phyloP scores from a whole-genome alignment of 176 grass and related monocot species.

The Thalia dealbata region DNA sequence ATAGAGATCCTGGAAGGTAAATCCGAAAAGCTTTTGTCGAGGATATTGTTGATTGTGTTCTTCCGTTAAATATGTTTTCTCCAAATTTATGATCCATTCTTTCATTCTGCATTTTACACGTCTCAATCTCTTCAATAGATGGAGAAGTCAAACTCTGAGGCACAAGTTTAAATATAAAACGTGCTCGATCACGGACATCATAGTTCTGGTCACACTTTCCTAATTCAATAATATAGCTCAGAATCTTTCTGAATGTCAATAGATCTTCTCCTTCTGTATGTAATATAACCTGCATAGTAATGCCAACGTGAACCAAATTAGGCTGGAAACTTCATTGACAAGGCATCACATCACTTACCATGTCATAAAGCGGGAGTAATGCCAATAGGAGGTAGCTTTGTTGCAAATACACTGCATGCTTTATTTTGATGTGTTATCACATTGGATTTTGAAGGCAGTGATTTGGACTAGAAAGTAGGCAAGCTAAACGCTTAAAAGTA shows the following conservation, averaged over 20 bases:
- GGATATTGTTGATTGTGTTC: slow-evolving; percentile 19
- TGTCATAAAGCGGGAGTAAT: too few relatives aligned
- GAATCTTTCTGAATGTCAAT: slow-evolving; percentile 51
- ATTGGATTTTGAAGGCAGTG: too few relatives aligned
- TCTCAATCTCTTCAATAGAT: slow-evolving; percentile 8
- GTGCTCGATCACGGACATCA: slow-evolving; percentile 75
- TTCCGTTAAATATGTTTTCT: slow-evolving; percentile 49
- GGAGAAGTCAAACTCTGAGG: slow-evolving; percentile 10
- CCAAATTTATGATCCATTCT: slow-evolving; percentile 40
- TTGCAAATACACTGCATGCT: too few relatives aligned
- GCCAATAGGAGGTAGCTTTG: too few relatives aligned
- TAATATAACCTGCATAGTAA: slow-evolving; percentile 60
- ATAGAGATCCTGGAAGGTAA: slow-evolving; percentile 92
- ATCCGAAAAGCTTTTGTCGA: slow-evolving; percentile 41
- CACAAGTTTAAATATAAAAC: slow-evolving; percentile 53
- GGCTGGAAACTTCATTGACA: background rate
- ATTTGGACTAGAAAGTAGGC: too few relatives aligned
- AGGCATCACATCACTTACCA: too few relatives aligned
- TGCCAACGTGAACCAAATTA: slow-evolving; percentile 1
- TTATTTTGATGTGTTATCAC: too few relatives aligned
- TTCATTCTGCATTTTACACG: slow-evolving; percentile 22
- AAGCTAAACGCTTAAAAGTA: too few relatives aligned
- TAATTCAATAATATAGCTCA: slow-evolving; percentile 67
- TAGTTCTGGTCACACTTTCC: slow-evolving; percentile 69
- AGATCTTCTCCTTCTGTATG: slow-evolving; percentile 42